Base-by-base conservation (phyloP, 148 eudicot species). In the Rhododendron williamsianum region DNA sequence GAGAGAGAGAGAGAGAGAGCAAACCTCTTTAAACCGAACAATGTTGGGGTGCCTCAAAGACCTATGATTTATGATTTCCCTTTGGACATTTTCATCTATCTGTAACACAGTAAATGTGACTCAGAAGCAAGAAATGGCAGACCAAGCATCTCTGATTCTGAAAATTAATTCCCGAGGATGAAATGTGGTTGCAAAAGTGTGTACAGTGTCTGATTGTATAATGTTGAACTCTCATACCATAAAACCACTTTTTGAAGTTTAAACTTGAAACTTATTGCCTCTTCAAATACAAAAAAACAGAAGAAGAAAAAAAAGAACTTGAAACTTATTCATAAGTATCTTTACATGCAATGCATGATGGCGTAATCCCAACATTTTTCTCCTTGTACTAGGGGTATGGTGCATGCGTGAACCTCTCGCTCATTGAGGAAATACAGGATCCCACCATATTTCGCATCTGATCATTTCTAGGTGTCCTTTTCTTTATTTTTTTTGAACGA, bases 71-170 rank as follows among this genome's bases (percentile, higher is more conserved):
- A 93, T 92, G 73, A 92, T 93, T 88, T 93, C 95, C 73, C 95
- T 89, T 72, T 91, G 91, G 11, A 93, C 94, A 88, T 93, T 92
- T 90, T 91, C 95, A 88, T 93, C 95, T 83, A 93, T 93, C 95
- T 92, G 93, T 85, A 89, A 85, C 65, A 83, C 18, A 46, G 48
- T 78, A 54, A 49, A 46, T 43, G 51, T 48, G 35, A 48, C 84
- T 80, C 52, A 69, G 77, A 69, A 81, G 51, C 35, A 60, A 81
- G 30, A 38, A 65, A 19, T 80, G 76, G 11, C 60, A 21, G 49
- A 52, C 52, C 18, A 38, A 11, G 45, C 30, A 36, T 52, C 30
- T 84, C 80, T 48, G 35, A 83, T 48, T 30, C 35, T 11, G 30
- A 25, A 65, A 19, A 43, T 13, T 9, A 27, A 67, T 69, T 67